These are phyloP conservation scores for Orbilia ellipsospora DNA, from an alignment of 2,329 filamentous ascomycete species.

Conservation along the genomic window DNA sequence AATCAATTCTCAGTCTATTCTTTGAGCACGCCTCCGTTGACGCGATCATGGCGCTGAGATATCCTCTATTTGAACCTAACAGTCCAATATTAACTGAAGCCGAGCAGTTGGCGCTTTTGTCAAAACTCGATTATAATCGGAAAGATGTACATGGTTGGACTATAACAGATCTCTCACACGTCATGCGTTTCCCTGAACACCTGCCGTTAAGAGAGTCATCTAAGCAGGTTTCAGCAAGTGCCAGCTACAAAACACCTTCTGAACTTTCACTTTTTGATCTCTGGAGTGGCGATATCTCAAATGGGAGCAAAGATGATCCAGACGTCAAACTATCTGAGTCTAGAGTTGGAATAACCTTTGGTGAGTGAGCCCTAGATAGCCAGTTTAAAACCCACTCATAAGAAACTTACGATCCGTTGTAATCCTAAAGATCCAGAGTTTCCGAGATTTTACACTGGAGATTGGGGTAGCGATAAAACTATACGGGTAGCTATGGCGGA, in stretches of 20 bases:
- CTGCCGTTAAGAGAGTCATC: neutral
- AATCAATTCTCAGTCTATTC: neutral
- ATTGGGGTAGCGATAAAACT: neutral
- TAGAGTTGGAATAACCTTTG: neutral
- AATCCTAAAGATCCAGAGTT: too few species aligned
- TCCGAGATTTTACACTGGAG: neutral
- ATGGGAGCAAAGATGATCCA: neutral
- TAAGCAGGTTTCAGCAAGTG: neutral
- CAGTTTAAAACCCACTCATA: too few species aligned
- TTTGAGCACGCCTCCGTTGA: slow-evolving; percentile 1
- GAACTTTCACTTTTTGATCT: neutral
- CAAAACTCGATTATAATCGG: neutral
- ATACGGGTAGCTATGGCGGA: neutral
- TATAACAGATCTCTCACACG: neutral
- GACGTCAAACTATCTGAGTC: neutral
- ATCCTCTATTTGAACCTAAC: neutral
- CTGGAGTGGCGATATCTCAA: neutral
- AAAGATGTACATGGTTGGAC: slow-evolving; percentile 9
- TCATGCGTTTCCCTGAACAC: neutral
- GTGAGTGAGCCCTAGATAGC: neutral
- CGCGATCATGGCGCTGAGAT: slow-evolving; percentile 1
- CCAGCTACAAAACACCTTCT: neutral
- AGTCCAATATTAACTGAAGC: neutral
- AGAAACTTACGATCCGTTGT: too few species aligned
- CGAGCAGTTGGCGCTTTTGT: neutral